A percentile compares a stretch with the other conserved stretches of the same genome.
Evolutionary conservation across 441 rosid genomes (phyloP).

Genomic region (Breynia disticha): DNA sequence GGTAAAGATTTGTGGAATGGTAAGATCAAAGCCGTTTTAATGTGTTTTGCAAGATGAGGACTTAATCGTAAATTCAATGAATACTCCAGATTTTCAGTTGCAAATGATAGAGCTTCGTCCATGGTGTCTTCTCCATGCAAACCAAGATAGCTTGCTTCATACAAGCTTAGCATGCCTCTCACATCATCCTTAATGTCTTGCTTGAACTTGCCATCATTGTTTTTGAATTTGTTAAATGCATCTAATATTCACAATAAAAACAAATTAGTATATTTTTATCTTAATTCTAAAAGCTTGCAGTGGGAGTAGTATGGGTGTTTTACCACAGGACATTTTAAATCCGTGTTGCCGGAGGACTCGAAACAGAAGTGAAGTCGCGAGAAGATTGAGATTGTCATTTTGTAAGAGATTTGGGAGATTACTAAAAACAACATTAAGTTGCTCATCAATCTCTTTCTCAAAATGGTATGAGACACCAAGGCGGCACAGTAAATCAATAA

Average conservation of each 20-base stretch:
- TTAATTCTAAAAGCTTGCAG: too few relatives aligned
- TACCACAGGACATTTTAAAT: conserved; percentile 13
- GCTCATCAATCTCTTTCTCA: background rate
- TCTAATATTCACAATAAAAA: conserved; percentile 1
- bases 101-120: conserved; percentile 14
- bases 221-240: conserved; percentile 12
- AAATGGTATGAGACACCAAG: conserved; percentile 13
- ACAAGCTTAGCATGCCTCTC: conserved; percentile 13
- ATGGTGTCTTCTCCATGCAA: conserved; percentile 7
- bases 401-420: background rate
- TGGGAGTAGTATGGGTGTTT: too few relatives aligned
- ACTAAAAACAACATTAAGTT: conserved; percentile 2
- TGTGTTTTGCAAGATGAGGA: conserved; percentile 15
- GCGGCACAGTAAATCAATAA: conserved; percentile 4
- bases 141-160: conserved; percentile 13
- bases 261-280: background rate
- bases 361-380: conserved; percentile 6
- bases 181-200: background rate
- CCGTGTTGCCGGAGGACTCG: conserved; percentile 19
- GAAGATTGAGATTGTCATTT: conserved; percentile 3
- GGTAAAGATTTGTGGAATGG: conserved; percentile 21
- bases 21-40: conserved; percentile 17
- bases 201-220: conserved; percentile 7
- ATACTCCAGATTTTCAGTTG: background rate
- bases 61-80: background rate